Base-by-base conservation (phyloP, 2,329 filamentous ascomycete species). In the Epichloe bromicola region DNA sequence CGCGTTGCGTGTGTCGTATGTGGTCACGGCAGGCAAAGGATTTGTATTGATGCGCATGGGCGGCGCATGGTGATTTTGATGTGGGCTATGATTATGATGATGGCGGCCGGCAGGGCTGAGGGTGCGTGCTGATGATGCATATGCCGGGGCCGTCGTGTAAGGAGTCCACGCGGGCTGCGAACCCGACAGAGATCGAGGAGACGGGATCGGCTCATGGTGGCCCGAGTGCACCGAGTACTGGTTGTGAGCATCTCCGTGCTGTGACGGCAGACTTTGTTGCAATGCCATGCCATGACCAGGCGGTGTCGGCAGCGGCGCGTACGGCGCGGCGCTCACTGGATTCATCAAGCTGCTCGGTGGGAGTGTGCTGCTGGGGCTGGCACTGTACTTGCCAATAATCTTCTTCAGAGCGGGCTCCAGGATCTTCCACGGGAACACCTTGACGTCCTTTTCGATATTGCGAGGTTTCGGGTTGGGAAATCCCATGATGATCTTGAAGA, bases 381-480 rank as follows among this genome's bases (percentile, higher is more conserved):
- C 74, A 61, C 74, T 78, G 65, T 97, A 98, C 85, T 98, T 98
- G 61, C 88, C 84, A 65, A 98, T 95, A 62, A 98, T 97, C 74
- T 98, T 98, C 77, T 94, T 95, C 57, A 98, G 76, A 0, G 93
- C 91, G 54, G 82, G 79, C 46, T 80, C 79, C 43, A 98, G 75
- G 54, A 93, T 88, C 67, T 89, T 93, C 93, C 93, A 98, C 4
- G 89, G 85, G 63, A 97, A 98, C 12, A 97, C 93, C 71, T 98
- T 98, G 64, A 98, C 90, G 62, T 97, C 91, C 72, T 98, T 98
- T 73, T 97, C 93, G 57, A 98, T 98, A 63, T 97, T 96, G 55
- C 93, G 79, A 17, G 93, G 93, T 69, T 97, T 97, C 2, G 93
- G 93, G 54, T 85, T 87, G 12, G 89, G 88, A 63, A 97, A 97